Percentiles rank a stretch among this genome's conserved stretches.
Conservation (phyloP, 441 rosid species). For the Theobroma grandiflorum region DNA sequence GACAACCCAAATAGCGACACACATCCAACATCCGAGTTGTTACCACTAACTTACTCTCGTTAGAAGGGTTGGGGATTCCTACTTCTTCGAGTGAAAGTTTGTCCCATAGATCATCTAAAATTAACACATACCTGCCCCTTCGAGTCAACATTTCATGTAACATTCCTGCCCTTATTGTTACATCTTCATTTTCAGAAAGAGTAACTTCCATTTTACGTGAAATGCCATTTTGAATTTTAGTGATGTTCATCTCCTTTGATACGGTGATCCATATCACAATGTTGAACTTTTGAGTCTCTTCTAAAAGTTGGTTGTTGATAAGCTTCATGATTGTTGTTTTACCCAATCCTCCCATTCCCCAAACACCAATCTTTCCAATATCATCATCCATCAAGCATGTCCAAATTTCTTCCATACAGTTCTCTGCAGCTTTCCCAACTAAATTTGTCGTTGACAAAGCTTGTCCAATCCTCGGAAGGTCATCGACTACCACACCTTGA, state of each 20-base stretch:
- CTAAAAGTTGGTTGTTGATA: constrained; percentile 1
- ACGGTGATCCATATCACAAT: neutral
- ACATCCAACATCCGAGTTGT: constrained; percentile 46
- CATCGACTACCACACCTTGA: neutral
- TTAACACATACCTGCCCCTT: constrained; percentile 42
- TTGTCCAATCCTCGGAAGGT: neutral
- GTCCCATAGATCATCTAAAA: constrained; percentile 59
- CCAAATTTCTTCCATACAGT: neutral
- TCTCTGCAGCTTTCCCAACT: neutral
- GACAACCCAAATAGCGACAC: constrained; percentile 42
- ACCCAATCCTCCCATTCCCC: constrained; percentile 4
- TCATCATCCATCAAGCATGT: neutral
- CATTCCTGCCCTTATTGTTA: neutral
- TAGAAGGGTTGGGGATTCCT: constrained; percentile 53
- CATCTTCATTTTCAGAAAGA: neutral
- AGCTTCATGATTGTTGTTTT: constrained; percentile 18
- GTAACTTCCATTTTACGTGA: neutral
- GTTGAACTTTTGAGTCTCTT: neutral
- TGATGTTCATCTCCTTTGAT: neutral
- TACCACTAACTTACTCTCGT: constrained; percentile 49
- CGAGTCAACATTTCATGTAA: constrained; percentile 20
- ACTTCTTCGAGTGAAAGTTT: constrained; percentile 43
- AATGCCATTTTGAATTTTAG: neutral
- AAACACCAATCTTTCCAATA: neutral
- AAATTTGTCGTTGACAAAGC: neutral